Evolutionary conservation across 2,329 filamentous ascomycete species (phyloP).

Genomic region (Penicillium hordei): DNA sequence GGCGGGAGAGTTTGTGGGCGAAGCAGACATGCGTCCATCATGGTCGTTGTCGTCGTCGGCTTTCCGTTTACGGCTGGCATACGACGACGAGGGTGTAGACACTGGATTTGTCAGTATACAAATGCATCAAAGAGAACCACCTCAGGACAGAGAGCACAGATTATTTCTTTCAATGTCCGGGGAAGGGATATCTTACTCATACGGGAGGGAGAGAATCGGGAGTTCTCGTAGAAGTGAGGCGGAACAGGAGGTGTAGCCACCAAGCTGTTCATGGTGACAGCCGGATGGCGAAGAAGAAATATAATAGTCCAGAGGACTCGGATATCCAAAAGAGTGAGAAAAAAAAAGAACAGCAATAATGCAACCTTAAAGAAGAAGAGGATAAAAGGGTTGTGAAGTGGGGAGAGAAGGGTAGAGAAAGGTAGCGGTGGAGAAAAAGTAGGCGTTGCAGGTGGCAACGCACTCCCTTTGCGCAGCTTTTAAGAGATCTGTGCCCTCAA

Average conservation of each 20-base stretch:
- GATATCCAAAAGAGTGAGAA: conserved; percentile 3
- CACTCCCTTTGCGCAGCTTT: conserved; percentile 26
- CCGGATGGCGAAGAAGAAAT: conserved; percentile 27
- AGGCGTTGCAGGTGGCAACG: conserved; percentile 41
- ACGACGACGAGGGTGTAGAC: conserved; percentile 42
- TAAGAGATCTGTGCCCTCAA: conserved; percentile 19
- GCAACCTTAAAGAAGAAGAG: conserved; percentile 13
- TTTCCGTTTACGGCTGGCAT: conserved; percentile 73
- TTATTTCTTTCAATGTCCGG: conserved; percentile 14
- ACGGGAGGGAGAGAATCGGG: conserved; percentile 60
- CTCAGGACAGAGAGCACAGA: neutral
- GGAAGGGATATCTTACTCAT: conserved; percentile 50
- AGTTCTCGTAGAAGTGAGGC: conserved; percentile 62
- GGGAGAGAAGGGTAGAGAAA: conserved; percentile 29
- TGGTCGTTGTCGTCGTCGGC: conserved; percentile 68
- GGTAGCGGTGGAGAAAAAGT: conserved; percentile 36
- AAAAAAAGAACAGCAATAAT: conserved; percentile 11
- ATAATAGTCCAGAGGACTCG: conserved; percentile 3
- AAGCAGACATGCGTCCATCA: conserved; percentile 87
- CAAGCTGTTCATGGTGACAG: conserved; percentile 61
- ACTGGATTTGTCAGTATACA: conserved; percentile 28
- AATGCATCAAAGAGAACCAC: neutral
- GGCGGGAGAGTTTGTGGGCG: conserved; percentile 78
- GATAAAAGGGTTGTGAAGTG: conserved; percentile 20
- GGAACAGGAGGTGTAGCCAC: conserved; percentile 58